A percentile compares a stretch with the other conserved stretches of the same genome.
Evolutionary conservation across 176 grass and related monocot genomes (phyloP).

Genomic region (Ananas comosus): DNA sequence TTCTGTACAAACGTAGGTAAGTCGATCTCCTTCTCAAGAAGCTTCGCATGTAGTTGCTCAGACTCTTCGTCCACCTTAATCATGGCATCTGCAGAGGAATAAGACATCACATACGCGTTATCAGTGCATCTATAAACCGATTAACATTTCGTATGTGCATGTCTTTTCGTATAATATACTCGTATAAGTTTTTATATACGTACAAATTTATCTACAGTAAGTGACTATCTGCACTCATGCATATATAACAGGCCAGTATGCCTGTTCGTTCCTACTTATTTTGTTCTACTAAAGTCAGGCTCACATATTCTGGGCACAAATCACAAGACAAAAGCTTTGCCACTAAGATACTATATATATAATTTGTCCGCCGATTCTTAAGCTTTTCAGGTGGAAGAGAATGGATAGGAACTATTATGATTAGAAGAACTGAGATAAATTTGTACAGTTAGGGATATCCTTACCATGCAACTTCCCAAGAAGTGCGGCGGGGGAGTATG

Average conservation of each 20-base stretch:
- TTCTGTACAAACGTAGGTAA: constrained; percentile 67
- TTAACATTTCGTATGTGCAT: not conserved
- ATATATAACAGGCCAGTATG: too few species aligned
- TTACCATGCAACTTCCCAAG: constrained; percentile 85
- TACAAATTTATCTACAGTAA: too few species aligned
- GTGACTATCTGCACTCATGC: too few species aligned
- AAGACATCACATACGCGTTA: not conserved
- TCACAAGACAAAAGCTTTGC: too few species aligned
- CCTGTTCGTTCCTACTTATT: too few species aligned
- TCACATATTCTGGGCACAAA: too few species aligned
- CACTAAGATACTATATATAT: not conserved
- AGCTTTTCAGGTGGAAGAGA: not conserved
- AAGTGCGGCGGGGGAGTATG: constrained; percentile 61
- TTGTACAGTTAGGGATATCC: not conserved
- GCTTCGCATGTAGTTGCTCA: constrained; percentile 51
- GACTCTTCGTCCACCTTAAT: constrained; percentile 67
- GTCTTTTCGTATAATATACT: not conserved
- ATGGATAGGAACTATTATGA: not conserved
- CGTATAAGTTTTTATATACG: not conserved
- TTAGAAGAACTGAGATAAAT: not conserved
- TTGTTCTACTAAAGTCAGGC: too few species aligned
- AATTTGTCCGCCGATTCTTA: not conserved
- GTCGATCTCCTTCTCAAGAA: constrained; percentile 72
- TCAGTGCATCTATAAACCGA: not conserved
- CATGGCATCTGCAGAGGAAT: constrained; percentile 39